Conservation (phyloP, 768 basidiomycete genomes). For the Boletus vermiculosoides region DNA sequence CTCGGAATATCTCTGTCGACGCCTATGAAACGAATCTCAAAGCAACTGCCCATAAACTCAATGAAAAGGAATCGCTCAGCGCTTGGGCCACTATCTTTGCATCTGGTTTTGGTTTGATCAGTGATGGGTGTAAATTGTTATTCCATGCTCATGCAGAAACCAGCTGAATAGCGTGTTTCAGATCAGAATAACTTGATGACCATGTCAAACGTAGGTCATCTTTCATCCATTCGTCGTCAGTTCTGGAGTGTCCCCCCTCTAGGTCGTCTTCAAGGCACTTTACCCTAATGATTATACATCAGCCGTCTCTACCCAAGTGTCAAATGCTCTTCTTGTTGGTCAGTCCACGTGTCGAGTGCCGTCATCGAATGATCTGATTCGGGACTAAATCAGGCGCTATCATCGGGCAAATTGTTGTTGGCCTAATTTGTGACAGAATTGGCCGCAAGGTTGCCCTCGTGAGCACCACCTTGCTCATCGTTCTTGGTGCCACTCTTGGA, state of each 20-base stretch:
- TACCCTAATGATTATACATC: conserved; percentile 65
- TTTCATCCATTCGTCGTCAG: neutral
- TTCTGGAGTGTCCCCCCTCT: conserved; percentile 13
- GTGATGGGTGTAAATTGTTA: conserved; percentile 51
- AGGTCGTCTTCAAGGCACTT: conserved; percentile 65
- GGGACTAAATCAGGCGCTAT: conserved; percentile 46
- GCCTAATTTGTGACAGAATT: conserved; percentile 67
- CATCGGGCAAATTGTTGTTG: conserved; percentile 60
- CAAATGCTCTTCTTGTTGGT: conserved; percentile 71
- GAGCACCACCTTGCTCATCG: conserved; percentile 64
- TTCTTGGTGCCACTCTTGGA: conserved; percentile 63
- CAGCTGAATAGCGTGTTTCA: conserved; percentile 24
- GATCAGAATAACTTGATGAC: conserved; percentile 75
- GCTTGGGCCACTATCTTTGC: conserved; percentile 63
- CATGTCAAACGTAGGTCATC: conserved; percentile 52
- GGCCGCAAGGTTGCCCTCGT: conserved; percentile 79
- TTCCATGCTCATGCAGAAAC: conserved; percentile 1
- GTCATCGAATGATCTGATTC: conserved; percentile 1
- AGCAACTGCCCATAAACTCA: conserved; percentile 22
- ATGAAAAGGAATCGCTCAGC: conserved; percentile 48
- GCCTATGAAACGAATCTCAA: conserved; percentile 25
- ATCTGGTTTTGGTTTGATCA: conserved; percentile 63
- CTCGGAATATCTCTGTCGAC: conserved; percentile 22
- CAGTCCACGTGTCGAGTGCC: conserved; percentile 19
- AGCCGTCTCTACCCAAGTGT: conserved; percentile 62